Evolutionary conservation across 225 moss, liverwort and hornwort species (phyloP).

Genomic region (Lunularia cruciata): DNA sequence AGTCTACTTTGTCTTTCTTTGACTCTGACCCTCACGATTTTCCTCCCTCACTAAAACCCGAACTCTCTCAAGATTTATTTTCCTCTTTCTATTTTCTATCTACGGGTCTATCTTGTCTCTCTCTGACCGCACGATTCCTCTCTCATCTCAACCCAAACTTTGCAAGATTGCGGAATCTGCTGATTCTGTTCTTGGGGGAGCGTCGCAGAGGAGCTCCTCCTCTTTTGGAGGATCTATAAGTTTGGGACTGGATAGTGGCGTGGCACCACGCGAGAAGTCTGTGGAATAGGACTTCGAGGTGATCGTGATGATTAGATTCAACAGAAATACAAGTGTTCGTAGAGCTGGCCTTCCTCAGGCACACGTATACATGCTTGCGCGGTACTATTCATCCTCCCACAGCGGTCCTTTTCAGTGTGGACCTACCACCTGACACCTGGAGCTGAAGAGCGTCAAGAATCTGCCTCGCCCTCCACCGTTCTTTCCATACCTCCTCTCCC

Average conservation of each 20-base stretch:
- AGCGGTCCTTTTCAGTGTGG: background rate
- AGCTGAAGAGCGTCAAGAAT: background rate
- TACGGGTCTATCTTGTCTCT: too few relatives aligned
- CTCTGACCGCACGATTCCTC: too few relatives aligned
- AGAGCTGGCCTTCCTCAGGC: background rate
- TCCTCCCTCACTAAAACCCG: too few relatives aligned
- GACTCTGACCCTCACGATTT: too few relatives aligned
- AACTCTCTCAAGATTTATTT: too few relatives aligned
- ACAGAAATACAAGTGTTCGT: background rate
- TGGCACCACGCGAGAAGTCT: background rate
- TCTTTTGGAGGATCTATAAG: background rate
- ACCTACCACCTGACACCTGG: slow-evolving; percentile 1
- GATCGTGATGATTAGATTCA: background rate
- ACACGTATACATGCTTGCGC: background rate
- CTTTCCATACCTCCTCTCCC: background rate
- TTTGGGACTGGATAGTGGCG: background rate
- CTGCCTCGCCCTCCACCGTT: background rate
- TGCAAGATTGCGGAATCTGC: background rate
- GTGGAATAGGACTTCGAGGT: background rate
- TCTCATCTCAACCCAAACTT: too few relatives aligned
- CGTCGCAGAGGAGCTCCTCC: background rate
- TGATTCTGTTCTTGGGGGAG: background rate
- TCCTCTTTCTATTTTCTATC: too few relatives aligned
- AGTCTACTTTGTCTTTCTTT: too few relatives aligned
- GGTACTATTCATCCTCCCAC: background rate